Evolutionary conservation across 495 filamentous ascomycete genomes (phyloP).

Genomic region (Aspergillus ostianus): DNA sequence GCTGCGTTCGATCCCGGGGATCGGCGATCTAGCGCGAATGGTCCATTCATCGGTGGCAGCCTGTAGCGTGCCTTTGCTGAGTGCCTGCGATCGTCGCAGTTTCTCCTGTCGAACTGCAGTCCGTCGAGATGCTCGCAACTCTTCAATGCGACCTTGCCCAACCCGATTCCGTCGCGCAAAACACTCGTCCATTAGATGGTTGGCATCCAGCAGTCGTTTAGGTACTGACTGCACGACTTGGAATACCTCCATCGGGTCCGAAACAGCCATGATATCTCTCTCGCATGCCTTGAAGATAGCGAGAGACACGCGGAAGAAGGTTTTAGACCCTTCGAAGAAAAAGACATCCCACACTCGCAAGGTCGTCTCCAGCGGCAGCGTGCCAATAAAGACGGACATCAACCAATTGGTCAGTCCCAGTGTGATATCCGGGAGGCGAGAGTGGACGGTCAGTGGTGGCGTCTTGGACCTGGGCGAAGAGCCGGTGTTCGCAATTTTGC

Average conservation of each 20-base stretch:
- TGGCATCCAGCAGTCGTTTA: slow-evolving; percentile 74
- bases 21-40: slow-evolving; percentile 28
- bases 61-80: slow-evolving; percentile 40
- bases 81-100: slow-evolving; percentile 38
- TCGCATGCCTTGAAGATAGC: slow-evolving; percentile 93
- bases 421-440: slow-evolving; percentile 81
- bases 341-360: slow-evolving; percentile 93
- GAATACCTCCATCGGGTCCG: slow-evolving; percentile 93
- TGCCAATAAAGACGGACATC: slow-evolving; percentile 95
- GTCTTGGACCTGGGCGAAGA: slow-evolving; percentile 46
- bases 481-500: slow-evolving; percentile 78
- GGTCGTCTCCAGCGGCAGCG: slow-evolving; percentile 83
- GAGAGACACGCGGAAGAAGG: slow-evolving; percentile 89
- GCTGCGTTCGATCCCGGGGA: slow-evolving; percentile 37
- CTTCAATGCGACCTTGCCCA: slow-evolving; percentile 60
- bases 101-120: slow-evolving; percentile 46
- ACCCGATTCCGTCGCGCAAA: slow-evolving; percentile 79
- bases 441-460: slow-evolving; percentile 47
- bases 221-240: slow-evolving; percentile 93
- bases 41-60: slow-evolving; percentile 40
- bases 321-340: slow-evolving; percentile 94
- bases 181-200: slow-evolving; percentile 74
- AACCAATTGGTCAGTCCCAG: slow-evolving; percentile 97
- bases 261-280: slow-evolving; percentile 71
- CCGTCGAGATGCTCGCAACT: slow-evolving; percentile 38